Evolutionary conservation across 805 yeast genomes (phyloP).

Genomic region (Vanderwaltozyma yarrowii): DNA sequence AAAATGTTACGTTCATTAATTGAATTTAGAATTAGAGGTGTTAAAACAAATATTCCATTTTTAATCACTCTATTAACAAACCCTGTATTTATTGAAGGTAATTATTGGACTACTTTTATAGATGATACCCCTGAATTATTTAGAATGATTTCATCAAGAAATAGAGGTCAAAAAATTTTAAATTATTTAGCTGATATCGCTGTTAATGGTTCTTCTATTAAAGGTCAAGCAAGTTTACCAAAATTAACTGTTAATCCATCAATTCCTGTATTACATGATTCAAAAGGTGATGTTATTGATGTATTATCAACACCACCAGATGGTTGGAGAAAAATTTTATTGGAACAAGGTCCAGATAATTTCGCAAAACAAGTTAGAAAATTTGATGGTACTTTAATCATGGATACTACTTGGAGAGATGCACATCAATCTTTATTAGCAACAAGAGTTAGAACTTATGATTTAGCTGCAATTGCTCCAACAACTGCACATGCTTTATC

Average conservation of each 20-base stretch:
- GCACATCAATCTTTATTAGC: constrained; percentile 98
- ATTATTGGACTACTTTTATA: constrained; percentile 97
- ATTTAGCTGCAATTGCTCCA: constrained; percentile 83
- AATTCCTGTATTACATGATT: constrained; percentile 62
- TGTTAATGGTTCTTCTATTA: constrained; percentile 92
- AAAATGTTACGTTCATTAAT: constrained; percentile 95
- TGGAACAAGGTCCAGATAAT: constrained; percentile 77
- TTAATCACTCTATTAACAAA: constrained; percentile 83
- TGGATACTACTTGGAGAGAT: constrained; percentile 99
- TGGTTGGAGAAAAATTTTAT: constrained; percentile 88
- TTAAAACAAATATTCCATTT: constrained; percentile 96
- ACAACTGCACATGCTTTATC: constrained; percentile 83
- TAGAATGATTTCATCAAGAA: constrained; percentile 88
- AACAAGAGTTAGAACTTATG: constrained; percentile 93
- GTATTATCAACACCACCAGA: constrained; percentile 43
- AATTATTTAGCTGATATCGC: constrained; percentile 87
- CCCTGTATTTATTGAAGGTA: constrained; percentile 74
- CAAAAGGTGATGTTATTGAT: constrained; percentile 49
- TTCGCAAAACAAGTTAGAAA: constrained; percentile 83
- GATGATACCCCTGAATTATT: constrained; percentile 96
- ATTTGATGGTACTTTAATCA: constrained; percentile 78
- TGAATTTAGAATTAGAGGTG: constrained; percentile 98
- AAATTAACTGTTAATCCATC: constrained; percentile 66
- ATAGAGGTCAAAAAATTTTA: constrained; percentile 91
- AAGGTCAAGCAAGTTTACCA: constrained; percentile 92